phyloP scores from a whole-genome alignment of 192 early-diverging fungal species.

The Lunasporangiospora selenospora region DNA sequence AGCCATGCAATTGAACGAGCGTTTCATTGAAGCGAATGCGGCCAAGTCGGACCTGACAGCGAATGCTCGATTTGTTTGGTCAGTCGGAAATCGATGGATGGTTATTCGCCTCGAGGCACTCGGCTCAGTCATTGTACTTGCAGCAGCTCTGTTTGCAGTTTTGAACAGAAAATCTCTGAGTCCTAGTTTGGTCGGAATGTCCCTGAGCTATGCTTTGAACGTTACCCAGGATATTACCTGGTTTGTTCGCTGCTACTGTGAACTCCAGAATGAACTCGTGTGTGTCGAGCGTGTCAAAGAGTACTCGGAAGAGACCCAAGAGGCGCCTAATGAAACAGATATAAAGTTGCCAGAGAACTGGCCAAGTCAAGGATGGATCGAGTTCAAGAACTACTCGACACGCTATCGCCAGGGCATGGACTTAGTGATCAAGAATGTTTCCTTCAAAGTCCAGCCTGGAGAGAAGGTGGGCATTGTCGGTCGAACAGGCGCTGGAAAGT shows the following conservation, averaged over 20 bases:
- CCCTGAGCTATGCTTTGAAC: constrained; percentile 68
- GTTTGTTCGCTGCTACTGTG: constrained; percentile 68
- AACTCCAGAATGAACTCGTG: constrained; percentile 82
- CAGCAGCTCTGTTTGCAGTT: constrained; percentile 73
- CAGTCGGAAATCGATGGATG: constrained; percentile 74
- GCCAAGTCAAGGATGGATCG: constrained; percentile 78
- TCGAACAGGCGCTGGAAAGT: constrained; percentile 60
- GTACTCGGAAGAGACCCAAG: constrained; percentile 79
- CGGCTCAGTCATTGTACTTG: constrained; percentile 77
- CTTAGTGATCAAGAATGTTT: constrained; percentile 77
- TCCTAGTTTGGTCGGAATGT: constrained; percentile 57
- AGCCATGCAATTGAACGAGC: constrained; percentile 71
- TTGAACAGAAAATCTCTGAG: constrained; percentile 57
- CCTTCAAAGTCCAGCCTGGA: constrained; percentile 45
- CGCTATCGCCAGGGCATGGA: constrained; percentile 84
- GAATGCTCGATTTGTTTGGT: constrained; percentile 13
- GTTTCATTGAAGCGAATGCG: constrained; percentile 62
- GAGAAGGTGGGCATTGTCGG: constrained; percentile 84
- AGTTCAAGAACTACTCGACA: constrained; percentile 79
- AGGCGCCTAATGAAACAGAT: constrained; percentile 78
- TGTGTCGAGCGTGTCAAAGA: constrained; percentile 85
- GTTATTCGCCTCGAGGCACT: constrained; percentile 81
- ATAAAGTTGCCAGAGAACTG: constrained; percentile 65
- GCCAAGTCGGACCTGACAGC: constrained; percentile 1
- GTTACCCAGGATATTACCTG: constrained; percentile 81